phyloP scores from a whole-genome alignment of 2,329 filamentous ascomycete species.

The Sarocladium kiliense region DNA sequence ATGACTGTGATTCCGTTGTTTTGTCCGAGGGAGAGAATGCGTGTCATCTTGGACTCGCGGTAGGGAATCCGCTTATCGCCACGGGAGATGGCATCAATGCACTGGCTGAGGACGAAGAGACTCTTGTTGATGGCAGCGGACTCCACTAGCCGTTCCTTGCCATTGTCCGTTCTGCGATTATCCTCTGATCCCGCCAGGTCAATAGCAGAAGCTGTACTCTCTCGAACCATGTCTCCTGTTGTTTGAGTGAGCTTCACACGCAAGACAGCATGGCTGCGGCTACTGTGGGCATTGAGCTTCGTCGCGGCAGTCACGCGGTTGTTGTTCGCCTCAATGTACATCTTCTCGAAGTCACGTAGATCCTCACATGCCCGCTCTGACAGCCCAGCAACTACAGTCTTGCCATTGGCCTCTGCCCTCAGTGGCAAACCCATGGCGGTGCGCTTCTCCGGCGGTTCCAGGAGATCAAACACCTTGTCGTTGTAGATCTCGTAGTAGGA shows the following conservation, averaged over 20 bases:
- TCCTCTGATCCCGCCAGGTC: slow-evolving; percentile 95
- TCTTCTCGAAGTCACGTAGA: slow-evolving; percentile 80
- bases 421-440: slow-evolving; percentile 75
- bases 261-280: slow-evolving; percentile 83
- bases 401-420: slow-evolving; percentile 79
- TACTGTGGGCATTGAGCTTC: slow-evolving; percentile 88
- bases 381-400: slow-evolving; percentile 80
- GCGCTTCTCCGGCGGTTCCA: slow-evolving; percentile 83
- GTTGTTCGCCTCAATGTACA: slow-evolving; percentile 89
- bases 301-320: slow-evolving; percentile 87
- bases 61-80: slow-evolving; percentile 79
- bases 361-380: slow-evolving; percentile 78
- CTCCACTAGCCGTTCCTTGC: slow-evolving; percentile 86
- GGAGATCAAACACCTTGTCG: slow-evolving; percentile 88
- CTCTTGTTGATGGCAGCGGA: slow-evolving; percentile 98
- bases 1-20: slow-evolving; percentile 95
- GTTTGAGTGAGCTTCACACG: slow-evolving; percentile 83
- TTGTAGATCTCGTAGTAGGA: slow-evolving; percentile 98
- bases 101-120: slow-evolving; percentile 88
- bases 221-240: slow-evolving; percentile 59
- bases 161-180: slow-evolving; percentile 90
- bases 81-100: slow-evolving; percentile 85
- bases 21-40: slow-evolving; percentile 85
- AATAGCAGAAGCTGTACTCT: slow-evolving; percentile 88
- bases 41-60: slow-evolving; percentile 94